These are phyloP conservation scores for Luffa aegyptiaca DNA, from an alignment of 306 rosid genomes.

Conservation along the genomic window DNA sequence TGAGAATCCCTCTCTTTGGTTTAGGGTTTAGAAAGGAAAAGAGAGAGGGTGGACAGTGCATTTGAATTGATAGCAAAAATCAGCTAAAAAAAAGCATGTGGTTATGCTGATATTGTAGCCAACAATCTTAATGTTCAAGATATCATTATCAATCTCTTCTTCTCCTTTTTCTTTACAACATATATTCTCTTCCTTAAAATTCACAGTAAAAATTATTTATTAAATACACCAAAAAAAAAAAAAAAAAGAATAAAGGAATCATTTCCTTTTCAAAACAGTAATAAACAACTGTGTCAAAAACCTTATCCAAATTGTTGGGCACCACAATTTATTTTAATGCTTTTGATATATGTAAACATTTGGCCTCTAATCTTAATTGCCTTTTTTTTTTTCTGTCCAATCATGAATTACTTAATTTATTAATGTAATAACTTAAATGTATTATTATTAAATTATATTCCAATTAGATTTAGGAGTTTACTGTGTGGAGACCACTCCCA, in stretches of 20 bases:
- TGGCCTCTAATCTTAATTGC: not conserved
- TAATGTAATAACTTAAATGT: too few species aligned
- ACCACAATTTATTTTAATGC: not conserved
- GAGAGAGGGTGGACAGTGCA: not conserved
- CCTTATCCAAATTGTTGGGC: not conserved
- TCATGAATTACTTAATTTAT: not conserved
- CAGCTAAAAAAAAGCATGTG: not conserved
- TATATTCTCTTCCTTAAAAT: constrained; percentile 2
- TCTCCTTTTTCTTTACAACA: constrained; percentile 6
- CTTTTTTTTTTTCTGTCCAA: not conserved
- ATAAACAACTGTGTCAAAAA: not conserved
- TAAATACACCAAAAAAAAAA: not conserved
- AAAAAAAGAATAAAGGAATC: not conserved
- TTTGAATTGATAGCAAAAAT: not conserved
- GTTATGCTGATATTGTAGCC: not conserved
- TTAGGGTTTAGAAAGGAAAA: not conserved
- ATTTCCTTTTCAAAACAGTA: not conserved
- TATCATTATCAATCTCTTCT: constrained; percentile 9
- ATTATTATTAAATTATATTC: too few species aligned
- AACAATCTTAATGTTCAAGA: constrained; percentile 3
- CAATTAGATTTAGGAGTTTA: too few species aligned
- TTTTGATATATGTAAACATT: not conserved
- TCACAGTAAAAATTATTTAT: not conserved
- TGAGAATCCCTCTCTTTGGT: too few species aligned
- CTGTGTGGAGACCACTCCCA: too few species aligned